Evolutionary conservation across 2,329 filamentous ascomycete species (phyloP), one percentile per base, ranked within the genome.

Genomic region (Thielaviopsis musarum): DNA sequence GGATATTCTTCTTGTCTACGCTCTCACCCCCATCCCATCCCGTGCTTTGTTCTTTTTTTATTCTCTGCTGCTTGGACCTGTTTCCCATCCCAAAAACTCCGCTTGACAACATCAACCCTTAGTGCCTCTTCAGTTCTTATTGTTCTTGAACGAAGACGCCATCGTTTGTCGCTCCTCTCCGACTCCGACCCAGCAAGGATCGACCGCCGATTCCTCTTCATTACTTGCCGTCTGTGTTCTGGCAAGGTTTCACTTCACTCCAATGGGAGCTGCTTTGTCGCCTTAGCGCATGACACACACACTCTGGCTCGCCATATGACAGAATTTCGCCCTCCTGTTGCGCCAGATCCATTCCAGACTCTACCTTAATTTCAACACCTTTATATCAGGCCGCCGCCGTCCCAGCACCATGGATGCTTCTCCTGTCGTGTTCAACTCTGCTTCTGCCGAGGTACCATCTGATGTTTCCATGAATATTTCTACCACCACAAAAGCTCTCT

Each of bases 181-280:
- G 30, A 34, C 30, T 34, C 30, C 66, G 74, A 80, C 63, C 73
- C 77, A 64, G 69, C 74, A 62, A 70, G 77, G 60, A 74, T 74
- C 22, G 73, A 77, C 61, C 76, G 79, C 61, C 73, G 75, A 64
- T 74, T 76, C 62, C 70, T 70, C 58, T 72, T 21, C 10, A 10
- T 34, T 34, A 26, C 30, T 41, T n/a, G n/a, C n/a, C n/a, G 53
- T 24, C 38, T 55, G 28, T 22, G 41, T 48, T 9, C 54, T 45
- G 38, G 34, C 34, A 41, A 34, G 30, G 30, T 34, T 10, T 34
- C 30, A 34, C 10, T 34, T 34, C 30, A 34, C 30, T 2, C 30
- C 30, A 10, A 34, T 34, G 30, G 30, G 30, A 34, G 10, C 10
- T 34, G 30, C 30, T 34, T 7, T 34, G 30, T 34, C 53, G 30